Percentiles rank a stretch among this genome's conserved stretches.
phyloP scores from a whole-genome alignment of 139 green algal genomes.

The Micractinium conductrix region DNA sequence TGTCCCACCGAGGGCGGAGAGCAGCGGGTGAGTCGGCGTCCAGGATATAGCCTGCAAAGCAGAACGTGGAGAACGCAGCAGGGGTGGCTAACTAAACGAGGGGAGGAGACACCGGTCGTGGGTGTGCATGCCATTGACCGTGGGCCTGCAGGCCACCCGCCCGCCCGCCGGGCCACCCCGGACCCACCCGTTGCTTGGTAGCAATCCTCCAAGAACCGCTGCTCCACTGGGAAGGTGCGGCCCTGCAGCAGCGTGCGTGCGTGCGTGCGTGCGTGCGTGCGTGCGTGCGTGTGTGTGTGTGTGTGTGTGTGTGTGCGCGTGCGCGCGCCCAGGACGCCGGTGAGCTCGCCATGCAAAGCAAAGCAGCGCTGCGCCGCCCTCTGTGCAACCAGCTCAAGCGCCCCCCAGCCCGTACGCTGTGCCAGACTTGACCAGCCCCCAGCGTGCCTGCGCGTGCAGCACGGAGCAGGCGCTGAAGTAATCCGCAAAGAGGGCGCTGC shows the following conservation, averaged over 20 bases:
- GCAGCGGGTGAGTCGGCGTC: conserved; percentile 64
- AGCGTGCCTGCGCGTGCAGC: conserved; percentile 53
- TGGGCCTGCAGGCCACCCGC: not conserved
- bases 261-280: too few relatives aligned
- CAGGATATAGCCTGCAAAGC: conserved; percentile 47
- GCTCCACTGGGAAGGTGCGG: conserved; percentile 90
- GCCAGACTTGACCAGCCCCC: too few relatives aligned
- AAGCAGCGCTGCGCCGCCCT: too few relatives aligned
- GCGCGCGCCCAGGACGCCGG: too few relatives aligned
- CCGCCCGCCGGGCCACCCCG: too few relatives aligned
- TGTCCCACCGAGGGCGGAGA: conserved; percentile 35
- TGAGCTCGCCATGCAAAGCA: too few relatives aligned
- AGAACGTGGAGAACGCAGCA: not conserved
- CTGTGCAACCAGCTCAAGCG: too few relatives aligned
- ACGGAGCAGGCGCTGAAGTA: conserved; percentile 85
- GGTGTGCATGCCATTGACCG: not conserved
- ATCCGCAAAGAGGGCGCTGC: conserved; percentile 73
- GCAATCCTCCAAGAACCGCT: conserved; percentile 90
- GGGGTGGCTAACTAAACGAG: not conserved
- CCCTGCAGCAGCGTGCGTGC: too few relatives aligned
- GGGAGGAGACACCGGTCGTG: not conserved
- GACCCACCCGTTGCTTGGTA: conserved; percentile 69
- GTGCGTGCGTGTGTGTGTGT: too few relatives aligned
- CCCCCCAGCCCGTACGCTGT: too few relatives aligned
- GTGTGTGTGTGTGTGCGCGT: too few relatives aligned